Evolutionary conservation across 371 early-diverging fungal genomes (phyloP), one percentile per base, ranked within the genome.

Genomic region (Mucor circinelloides): DNA sequence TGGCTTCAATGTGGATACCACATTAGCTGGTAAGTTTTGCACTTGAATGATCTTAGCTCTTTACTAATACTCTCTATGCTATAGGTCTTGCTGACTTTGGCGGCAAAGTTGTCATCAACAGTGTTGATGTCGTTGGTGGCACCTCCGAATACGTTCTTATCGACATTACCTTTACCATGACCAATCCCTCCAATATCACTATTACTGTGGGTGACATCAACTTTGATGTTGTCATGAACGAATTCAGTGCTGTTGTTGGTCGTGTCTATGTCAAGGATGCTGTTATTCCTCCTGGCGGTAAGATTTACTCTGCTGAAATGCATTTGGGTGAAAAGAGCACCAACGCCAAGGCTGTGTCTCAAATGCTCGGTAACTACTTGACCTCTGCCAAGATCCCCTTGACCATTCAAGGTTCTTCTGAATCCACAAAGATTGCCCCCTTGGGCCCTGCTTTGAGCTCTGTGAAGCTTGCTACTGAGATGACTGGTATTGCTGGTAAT

Each of bases 171-270:
- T 77, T 81, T 31, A 64, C 69, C 10, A 67, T 86, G 36, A 74
- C 65, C 71, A 86, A 84, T 44, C 89, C 89, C 6, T 86, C 86
- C 17, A 78, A 76, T 17, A 75, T 87, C 60, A 83, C 86, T 8
- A 84, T 86, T 52, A 80, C 73, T 63, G 69, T 86, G 28, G 86
- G 85, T 42, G 72, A 84, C 59, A 79, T 85, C 55, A 68, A 69
- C 31, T 84, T 87, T 64, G 68, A 78, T 52, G 73, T 82, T 52
- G 50, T 68, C 21, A 77, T 77, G 64, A 69, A 77, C 30, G 84
- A 82, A 8, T 61, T 64, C 55, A 63, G 71, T 55, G 67, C 73
- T 19, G 64, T 66, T 10, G 73, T 87, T 64, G 85, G 84, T 54
- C 52, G 63, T 58, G 77, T 76, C 30, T 67, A 68, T 40, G 28